Evolutionary conservation across 139 green algal genomes (phyloP).

Genomic region (Raphidocelis subcapitata): DNA sequence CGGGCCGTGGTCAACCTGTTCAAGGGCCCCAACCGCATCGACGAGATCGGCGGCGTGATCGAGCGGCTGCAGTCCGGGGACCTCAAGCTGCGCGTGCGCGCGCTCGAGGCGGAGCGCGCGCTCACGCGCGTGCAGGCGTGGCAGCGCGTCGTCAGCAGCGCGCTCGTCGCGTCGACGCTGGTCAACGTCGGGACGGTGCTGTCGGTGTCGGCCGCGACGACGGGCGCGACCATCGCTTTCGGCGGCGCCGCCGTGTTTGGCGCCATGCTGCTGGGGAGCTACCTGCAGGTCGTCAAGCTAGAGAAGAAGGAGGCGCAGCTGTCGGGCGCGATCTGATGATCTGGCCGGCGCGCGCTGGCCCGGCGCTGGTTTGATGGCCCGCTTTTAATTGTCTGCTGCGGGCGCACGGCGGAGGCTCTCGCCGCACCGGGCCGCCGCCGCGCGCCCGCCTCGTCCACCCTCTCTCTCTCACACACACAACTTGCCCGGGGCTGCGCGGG

Average conservation of each 20-base stretch:
- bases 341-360: too few relatives aligned
- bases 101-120: conserved; percentile 93
- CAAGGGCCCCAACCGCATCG: conserved; percentile 86
- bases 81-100: conserved; percentile 94
- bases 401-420: too few relatives aligned
- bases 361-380: too few relatives aligned
- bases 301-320: conserved; percentile 84
- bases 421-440: too few relatives aligned
- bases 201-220: conserved; percentile 52
- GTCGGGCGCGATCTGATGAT: conserved; percentile 30
- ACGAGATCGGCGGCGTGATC: conserved; percentile 62
- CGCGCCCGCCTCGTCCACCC: too few relatives aligned
- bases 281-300: conserved; percentile 56
- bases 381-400: too few relatives aligned
- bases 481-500: too few relatives aligned
- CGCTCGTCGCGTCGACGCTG: conserved; percentile 77
- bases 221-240: conserved; percentile 64
- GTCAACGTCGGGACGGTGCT: conserved; percentile 95
- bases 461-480: too few relatives aligned
- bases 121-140: conserved; percentile 78
- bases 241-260: conserved; percentile 42
- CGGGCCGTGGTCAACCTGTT: conserved; percentile 93
- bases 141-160: conserved; percentile 66
- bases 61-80: conserved; percentile 85
- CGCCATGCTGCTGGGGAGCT: conserved; percentile 33